Evolutionary conservation across 2,329 filamentous ascomycete genomes (phyloP).

Genomic region (Scleromitrula shiraiana): DNA sequence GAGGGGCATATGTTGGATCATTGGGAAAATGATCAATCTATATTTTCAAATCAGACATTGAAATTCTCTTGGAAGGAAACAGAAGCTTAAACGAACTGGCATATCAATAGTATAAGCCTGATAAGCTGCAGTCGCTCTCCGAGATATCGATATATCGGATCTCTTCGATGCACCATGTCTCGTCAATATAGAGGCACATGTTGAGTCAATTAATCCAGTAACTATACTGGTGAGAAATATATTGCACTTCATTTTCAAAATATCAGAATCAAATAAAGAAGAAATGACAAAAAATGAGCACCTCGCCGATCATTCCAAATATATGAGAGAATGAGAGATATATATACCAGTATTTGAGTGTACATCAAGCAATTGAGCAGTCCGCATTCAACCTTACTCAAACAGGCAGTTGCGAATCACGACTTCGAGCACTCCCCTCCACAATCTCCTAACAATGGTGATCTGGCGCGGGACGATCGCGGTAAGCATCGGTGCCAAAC

Average conservation of each 20-base stretch:
- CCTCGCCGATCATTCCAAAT: not conserved
- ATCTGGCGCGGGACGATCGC: not conserved
- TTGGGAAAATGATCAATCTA: slow-evolving; percentile 40
- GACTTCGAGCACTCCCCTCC: not conserved
- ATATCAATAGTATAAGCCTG: slow-evolving; percentile 15
- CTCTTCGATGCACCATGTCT: slow-evolving; percentile 1
- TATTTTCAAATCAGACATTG: slow-evolving; percentile 8
- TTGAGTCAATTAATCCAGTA: not conserved
- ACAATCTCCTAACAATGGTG: not conserved
- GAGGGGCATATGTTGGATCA: slow-evolving; percentile 33
- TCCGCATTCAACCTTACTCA: slow-evolving; percentile 3
- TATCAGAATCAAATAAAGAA: not conserved
- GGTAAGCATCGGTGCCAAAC: not conserved
- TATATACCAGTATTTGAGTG: too few species aligned
- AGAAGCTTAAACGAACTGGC: slow-evolving; percentile 13
- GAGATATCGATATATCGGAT: not conserved
- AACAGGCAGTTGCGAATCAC: slow-evolving; percentile 7
- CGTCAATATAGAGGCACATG: slow-evolving; percentile 6
- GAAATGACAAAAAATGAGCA: not conserved
- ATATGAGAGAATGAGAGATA: not conserved
- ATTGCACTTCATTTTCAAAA: slow-evolving; percentile 8
- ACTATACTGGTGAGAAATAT: slow-evolving; percentile 3
- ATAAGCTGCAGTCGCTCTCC: not conserved
- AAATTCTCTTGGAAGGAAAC: too few species aligned
- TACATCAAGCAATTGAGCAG: too few species aligned